Conservation (phyloP, 768 basidiomycete species). For the Suillus variegatus region DNA sequence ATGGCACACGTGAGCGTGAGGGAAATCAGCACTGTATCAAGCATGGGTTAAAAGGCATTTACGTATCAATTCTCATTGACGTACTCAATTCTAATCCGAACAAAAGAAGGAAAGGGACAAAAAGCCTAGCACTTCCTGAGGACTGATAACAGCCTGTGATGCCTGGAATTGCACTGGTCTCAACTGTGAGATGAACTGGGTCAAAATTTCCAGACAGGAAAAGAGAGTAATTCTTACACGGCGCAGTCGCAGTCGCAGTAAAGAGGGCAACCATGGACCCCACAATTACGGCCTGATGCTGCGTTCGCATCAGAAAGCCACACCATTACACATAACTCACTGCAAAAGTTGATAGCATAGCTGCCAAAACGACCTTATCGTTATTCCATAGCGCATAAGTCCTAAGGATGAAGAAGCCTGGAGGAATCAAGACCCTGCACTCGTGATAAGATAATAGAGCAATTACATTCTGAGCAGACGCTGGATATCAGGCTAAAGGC, state of each 20-base stretch:
- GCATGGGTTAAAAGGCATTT: neutral
- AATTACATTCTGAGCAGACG: slow-evolving; percentile 9
- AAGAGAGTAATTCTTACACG: neutral
- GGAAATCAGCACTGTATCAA: slow-evolving; percentile 4
- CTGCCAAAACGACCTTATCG: neutral
- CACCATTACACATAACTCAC: neutral
- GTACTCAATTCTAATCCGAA: slow-evolving; percentile 9
- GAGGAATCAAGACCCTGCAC: neutral
- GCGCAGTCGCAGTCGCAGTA: neutral
- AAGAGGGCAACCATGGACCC: neutral
- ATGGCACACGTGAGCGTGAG: slow-evolving; percentile 5
- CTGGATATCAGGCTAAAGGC: slow-evolving; percentile 6
- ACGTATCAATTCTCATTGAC: neutral
- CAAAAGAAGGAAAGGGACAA: slow-evolving; percentile 9
- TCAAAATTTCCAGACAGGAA: neutral
- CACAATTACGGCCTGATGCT: neutral
- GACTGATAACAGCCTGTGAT: neutral
- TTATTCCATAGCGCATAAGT: slow-evolving; percentile 7
- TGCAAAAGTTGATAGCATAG: neutral
- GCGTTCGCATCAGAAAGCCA: neutral
- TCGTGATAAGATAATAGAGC: neutral
- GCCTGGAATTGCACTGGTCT: neutral
- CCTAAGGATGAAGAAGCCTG: slow-evolving; percentile 11
- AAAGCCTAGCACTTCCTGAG: neutral
- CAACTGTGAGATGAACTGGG: neutral